Conservation (phyloP, 2,329 filamentous ascomycete genomes). For the Periglandula ipomoeae region DNA sequence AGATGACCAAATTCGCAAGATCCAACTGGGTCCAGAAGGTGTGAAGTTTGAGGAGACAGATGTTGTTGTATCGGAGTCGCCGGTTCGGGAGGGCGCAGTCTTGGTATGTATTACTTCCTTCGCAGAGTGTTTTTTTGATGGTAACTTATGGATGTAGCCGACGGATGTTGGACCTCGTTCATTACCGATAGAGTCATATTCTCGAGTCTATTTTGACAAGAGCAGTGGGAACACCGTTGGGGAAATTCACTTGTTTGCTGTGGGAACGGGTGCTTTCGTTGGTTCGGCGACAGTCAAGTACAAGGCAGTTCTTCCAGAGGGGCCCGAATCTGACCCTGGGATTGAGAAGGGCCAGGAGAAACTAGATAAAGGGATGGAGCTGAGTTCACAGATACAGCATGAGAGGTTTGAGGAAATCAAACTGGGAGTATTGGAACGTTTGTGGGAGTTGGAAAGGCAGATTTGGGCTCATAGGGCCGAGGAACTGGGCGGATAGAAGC, state of each 20-base stretch:
- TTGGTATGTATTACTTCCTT: constrained; percentile 10
- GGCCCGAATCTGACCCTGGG: neutral
- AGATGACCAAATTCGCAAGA: constrained; percentile 4
- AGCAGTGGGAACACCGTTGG: constrained; percentile 3
- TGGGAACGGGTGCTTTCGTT: constrained; percentile 14
- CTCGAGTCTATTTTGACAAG: constrained; percentile 7
- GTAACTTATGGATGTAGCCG: constrained; percentile 12
- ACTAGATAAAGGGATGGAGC: constrained; percentile 33
- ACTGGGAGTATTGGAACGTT: constrained; percentile 43
- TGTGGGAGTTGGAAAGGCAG: constrained; percentile 55
- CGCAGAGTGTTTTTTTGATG: no score
- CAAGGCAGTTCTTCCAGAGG: no score
- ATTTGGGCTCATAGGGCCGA: constrained; percentile 46
- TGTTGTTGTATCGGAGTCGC: constrained; percentile 8
- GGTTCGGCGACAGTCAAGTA: constrained; percentile 11
- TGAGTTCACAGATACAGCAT: neutral
- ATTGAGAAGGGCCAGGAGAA: constrained; percentile 3
- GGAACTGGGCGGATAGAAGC: no score
- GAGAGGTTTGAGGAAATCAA: neutral
- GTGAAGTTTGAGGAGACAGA: constrained; percentile 8
- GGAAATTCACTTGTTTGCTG: constrained; percentile 14
- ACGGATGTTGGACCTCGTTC: constrained; percentile 15
- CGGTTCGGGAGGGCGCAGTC: constrained; percentile 1
- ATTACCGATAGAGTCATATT: constrained; percentile 17
- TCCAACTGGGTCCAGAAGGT: neutral